These are phyloP conservation scores for Cladochytrium replicatum DNA, from an alignment of 192 early-diverging fungal species.

Conservation along the genomic window DNA sequence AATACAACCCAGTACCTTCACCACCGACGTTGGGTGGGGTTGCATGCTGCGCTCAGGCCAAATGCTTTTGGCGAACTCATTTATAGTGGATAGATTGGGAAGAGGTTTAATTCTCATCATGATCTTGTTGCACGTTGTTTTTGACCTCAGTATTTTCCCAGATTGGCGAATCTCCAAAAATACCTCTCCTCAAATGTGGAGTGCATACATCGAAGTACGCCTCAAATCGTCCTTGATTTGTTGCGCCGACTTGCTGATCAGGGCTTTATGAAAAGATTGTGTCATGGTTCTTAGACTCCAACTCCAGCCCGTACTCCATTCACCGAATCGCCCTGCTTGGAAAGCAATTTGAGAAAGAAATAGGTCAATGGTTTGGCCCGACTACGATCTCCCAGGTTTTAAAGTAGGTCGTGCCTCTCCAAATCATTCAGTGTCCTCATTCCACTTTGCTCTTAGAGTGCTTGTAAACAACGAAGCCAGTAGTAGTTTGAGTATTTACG, in stretches of 20 bases:
- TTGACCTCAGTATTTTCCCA: too few species aligned
- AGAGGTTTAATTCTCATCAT: conserved; percentile 39
- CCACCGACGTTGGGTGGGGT: conserved; percentile 79
- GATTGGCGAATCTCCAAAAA: too few species aligned
- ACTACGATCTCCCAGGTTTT: conserved; percentile 73
- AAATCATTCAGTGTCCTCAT: conserved; percentile 1
- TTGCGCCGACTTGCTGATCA: neutral
- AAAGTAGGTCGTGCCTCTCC: conserved; percentile 39
- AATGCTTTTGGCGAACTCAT: conserved; percentile 76
- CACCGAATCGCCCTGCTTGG: conserved; percentile 82
- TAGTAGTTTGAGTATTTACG: conserved; percentile 55
- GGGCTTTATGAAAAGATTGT: conserved; percentile 46
- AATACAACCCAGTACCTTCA: conserved; percentile 65
- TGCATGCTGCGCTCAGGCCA: conserved; percentile 97
- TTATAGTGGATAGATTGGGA: conserved; percentile 67
- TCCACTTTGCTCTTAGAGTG: conserved; percentile 29
- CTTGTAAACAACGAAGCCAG: conserved; percentile 47
- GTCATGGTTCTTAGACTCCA: conserved; percentile 68
- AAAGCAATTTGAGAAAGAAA: conserved; percentile 71
- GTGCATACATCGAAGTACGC: neutral
- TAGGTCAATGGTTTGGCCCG: conserved; percentile 98
- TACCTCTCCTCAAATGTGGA: neutral
- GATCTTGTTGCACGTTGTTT: too few species aligned
- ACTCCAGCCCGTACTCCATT: conserved; percentile 74
- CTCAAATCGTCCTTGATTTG: neutral